A percentile compares a stretch with the other conserved stretches of the same genome.
phyloP scores from a whole-genome alignment of 352 stramenopile species.

The Plasmopara muralis region DNA sequence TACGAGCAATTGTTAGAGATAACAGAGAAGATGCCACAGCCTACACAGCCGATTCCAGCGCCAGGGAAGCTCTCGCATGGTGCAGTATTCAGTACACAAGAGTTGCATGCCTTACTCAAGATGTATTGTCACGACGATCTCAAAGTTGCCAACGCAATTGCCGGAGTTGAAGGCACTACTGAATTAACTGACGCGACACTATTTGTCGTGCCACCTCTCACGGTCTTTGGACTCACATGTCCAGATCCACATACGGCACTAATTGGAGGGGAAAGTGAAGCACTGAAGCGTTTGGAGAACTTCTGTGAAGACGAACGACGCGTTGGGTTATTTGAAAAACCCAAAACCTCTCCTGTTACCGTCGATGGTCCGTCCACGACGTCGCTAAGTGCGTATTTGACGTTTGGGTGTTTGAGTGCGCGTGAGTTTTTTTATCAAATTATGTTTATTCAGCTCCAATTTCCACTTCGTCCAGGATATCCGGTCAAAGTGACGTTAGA shows the following conservation, averaged over 20 bases:
- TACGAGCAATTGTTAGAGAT: conserved; percentile 57
- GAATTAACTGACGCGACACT: conserved; percentile 7
- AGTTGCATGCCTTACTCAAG: conserved; percentile 29
- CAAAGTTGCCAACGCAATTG: conserved; percentile 15
- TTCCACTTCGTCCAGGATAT: conserved; percentile 53
- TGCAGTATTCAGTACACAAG: conserved; percentile 13
- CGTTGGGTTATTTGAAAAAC: conserved; percentile 93
- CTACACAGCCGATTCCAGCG: conserved; percentile 33
- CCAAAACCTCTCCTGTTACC: conserved; percentile 87
- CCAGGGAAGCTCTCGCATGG: conserved; percentile 22
- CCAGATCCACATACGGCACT: conserved; percentile 39
- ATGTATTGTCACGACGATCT: conserved; percentile 20
- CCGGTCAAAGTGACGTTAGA: conserved; percentile 87
- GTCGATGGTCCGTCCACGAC: conserved; percentile 88
- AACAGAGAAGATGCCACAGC: conserved; percentile 45
- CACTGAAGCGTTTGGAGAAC: conserved; percentile 41
- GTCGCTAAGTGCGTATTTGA: conserved; percentile 89
- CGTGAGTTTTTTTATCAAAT: conserved; percentile 74
- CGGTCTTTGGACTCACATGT: conserved; percentile 29
- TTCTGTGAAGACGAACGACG: conserved; percentile 60
- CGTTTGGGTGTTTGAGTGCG: conserved; percentile 84
- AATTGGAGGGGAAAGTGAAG: conserved; percentile 48
- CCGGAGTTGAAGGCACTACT: conserved; percentile 13
- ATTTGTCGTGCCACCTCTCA: conserved; percentile 38
- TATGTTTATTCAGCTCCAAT: conserved; percentile 87